Conservation (phyloP, 2,329 filamentous ascomycete species). For the Dendryphion nanum region DNA sequence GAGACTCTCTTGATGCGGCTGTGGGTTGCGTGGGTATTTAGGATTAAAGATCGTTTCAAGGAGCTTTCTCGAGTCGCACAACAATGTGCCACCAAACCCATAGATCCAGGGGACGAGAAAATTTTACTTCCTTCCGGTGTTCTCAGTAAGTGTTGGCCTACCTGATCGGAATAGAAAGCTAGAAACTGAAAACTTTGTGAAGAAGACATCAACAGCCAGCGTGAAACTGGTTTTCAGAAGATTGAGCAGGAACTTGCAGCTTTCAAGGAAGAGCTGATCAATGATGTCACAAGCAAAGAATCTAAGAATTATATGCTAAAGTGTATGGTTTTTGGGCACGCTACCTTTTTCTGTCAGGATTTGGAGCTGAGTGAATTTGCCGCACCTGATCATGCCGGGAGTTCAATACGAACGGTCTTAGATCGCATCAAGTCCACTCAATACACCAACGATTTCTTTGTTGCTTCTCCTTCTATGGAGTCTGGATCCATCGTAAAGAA, state of each 20-base stretch:
- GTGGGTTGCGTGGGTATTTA: constrained; percentile 1
- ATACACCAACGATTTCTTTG: not conserved
- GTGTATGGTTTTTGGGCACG: not conserved
- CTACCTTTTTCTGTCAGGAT: not conserved
- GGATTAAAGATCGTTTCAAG: not conserved
- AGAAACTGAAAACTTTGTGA: not conserved
- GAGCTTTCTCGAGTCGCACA: not conserved
- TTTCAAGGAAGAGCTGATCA: not conserved
- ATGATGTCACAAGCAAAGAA: not conserved
- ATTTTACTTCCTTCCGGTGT: not conserved
- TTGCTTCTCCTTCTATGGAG: not conserved
- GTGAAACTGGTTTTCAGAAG: not conserved
- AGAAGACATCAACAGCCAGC: not conserved
- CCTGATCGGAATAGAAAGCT: not conserved
- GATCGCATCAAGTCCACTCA: not conserved
- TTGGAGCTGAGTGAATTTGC: not conserved
- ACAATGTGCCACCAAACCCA: not conserved
- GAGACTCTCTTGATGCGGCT: not conserved
- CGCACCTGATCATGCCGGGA: not conserved
- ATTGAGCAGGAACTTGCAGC: not conserved
- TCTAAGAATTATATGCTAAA: not conserved
- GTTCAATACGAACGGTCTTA: not conserved
- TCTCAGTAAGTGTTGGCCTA: not conserved
- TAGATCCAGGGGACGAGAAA: not conserved
- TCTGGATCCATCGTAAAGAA: not conserved